Evolutionary conservation across 345 rosid genomes (phyloP), one percentile per base, ranked within the genome.

Genomic region (Brassica juncea): DNA sequence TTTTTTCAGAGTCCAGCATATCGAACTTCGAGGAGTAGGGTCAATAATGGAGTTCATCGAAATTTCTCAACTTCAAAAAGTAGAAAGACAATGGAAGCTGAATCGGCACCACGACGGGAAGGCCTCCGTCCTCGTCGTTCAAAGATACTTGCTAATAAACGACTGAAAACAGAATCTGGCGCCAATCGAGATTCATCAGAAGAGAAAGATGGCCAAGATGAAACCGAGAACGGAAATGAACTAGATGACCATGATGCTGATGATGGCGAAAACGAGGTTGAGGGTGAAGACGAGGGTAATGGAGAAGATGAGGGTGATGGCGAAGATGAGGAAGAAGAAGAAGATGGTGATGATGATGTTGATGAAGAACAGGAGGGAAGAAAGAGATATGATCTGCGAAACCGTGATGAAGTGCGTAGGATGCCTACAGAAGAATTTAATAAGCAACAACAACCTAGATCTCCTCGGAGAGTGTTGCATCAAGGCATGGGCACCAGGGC

Each of bases 51-150:
- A 81, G 83, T 76, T 63, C 89, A 85, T 82, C 89, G 73, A 66
- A 92, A 88, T 49, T 92, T 86, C 57, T 82, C 92, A 49, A 80
- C 86, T 64, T 85, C 94, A 70, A 85, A 88, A 14, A 86, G 75
- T 77, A 88, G 89, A 80, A 90, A 84, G 77, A 72, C 73, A 58
- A 77, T 65, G 76, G 88, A 83, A 73, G 63, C 81, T 74, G 90
- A 84, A 83, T 78, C 84, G 58, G 85, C 84, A 14, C 99, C 99
- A 60, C 91, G 99, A 21, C 97, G 99, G 66, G 98, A 96, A 88
- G 99, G 99, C 39, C 81, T 96, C 80, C 88, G 99, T 66, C 99
- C 99, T 70, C 97, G 99, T 69, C 90, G 88, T 63, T 92, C 97
- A 32, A 89, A 85, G 74, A 79, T 81, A 23, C 65, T 83, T 63